These are phyloP conservation scores for Phytophthora citrophthora DNA, from an alignment of 352 stramenopile species.

Conservation along the genomic window DNA sequence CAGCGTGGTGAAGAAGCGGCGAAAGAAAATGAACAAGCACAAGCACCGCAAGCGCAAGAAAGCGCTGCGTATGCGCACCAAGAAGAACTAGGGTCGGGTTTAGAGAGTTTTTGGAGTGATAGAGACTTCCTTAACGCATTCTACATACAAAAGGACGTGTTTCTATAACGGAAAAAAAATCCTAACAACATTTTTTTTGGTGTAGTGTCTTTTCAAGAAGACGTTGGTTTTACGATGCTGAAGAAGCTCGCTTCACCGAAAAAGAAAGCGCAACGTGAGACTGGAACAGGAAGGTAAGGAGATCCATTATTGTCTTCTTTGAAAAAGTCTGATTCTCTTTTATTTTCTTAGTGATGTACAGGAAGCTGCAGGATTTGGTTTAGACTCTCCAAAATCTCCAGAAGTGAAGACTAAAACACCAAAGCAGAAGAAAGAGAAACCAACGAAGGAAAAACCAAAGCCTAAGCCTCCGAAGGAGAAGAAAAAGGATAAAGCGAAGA, in stretches of 20 bases:
- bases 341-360: constrained; percentile 6
- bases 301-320: background rate
- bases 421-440: constrained; percentile 19
- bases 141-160: background rate
- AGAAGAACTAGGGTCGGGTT: constrained; percentile 77
- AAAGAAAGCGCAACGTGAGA: constrained; percentile 1
- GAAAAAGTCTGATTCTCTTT: background rate
- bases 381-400: background rate
- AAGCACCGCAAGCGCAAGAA: constrained; percentile 93
- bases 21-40: constrained; percentile 95
- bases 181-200: background rate
- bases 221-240: constrained; percentile 30
- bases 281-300: background rate
- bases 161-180: too few species aligned
- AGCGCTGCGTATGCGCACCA: constrained; percentile 87
- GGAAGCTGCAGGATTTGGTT: constrained; percentile 4
- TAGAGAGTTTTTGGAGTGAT: constrained; percentile 15
- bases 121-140: constrained; percentile 13
- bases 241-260: constrained; percentile 59
- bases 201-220: constrained; percentile 1
- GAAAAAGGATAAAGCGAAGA: constrained; percentile 36
- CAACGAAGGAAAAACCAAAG: constrained; percentile 8
- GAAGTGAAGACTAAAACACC: constrained; percentile 1
- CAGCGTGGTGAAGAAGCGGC: constrained; percentile 90
- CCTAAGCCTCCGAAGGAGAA: constrained; percentile 15